Percentiles rank a stretch among this genome's conserved stretches.
Conservation (phyloP, 495 filamentous ascomycete genomes). For the Terfezia claveryi region DNA sequence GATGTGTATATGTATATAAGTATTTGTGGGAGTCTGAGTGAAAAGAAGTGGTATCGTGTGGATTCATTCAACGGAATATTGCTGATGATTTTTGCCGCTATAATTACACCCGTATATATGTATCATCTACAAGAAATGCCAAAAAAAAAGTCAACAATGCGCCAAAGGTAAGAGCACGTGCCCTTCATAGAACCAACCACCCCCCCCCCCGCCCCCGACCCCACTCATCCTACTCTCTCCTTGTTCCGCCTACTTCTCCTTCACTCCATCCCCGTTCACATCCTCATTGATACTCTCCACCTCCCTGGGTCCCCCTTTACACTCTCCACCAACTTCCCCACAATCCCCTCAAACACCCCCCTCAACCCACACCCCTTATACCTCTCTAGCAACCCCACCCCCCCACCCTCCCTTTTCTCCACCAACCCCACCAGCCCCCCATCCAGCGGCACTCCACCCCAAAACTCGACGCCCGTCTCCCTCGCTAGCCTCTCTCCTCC, state of each 20-base stretch:
- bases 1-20: too few species aligned
- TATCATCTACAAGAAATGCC: too few species aligned
- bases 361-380: not conserved
- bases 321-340: not conserved
- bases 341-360: not conserved
- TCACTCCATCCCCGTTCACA: not conserved
- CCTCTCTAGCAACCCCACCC: not conserved
- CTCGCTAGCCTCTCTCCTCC: slow-evolving; percentile 76
- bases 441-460: slow-evolving; percentile 49
- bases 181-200: too few species aligned
- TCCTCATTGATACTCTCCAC: not conserved
- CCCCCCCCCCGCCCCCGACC: too few species aligned
- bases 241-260: not conserved
- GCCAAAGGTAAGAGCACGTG: too few species aligned
- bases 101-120: too few species aligned
- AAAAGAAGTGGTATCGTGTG: too few species aligned
- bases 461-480: slow-evolving; percentile 62
- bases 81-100: too few species aligned
- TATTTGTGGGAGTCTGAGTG: too few species aligned
- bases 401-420: not conserved
- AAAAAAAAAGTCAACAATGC: too few species aligned
- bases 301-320: not conserved
- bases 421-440: not conserved
- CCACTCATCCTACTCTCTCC: too few species aligned
- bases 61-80: too few species aligned